Evolutionary conservation across 2,329 filamentous ascomycete genomes (phyloP), one percentile per base, ranked within the genome.

Genomic region (Emmonsiellopsis sp.): DNA sequence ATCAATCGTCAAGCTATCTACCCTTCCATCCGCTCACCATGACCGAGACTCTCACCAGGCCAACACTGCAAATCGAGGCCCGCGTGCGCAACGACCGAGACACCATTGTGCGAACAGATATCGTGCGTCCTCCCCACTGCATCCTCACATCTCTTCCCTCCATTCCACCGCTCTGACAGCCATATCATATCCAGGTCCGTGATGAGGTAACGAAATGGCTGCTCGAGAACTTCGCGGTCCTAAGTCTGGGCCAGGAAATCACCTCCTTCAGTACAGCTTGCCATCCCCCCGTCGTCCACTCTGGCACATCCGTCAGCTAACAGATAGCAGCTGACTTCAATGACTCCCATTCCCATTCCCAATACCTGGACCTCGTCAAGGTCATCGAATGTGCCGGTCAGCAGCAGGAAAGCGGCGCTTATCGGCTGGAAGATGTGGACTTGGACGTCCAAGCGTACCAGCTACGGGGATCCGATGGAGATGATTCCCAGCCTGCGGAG

Each of bases 401-500:
- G 21, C n/a, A 59, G 33, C 34, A 55, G 1, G 61, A 61, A 17
- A 62, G 62, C 14, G 62, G 61, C 14, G 56, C 61, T 45, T 60
- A 69, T 57, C 57, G 55, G 9, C 51, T 72, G 8, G 53, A 62
- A 13, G 59, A 71, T 2, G 63, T 71, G 5, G 57, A 69, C 10
- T 62, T 75, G 5, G 72, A 75, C 51, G 62, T 75, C 2, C 71
- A 75, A 51, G 67, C 68, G 2, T 76, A 74, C 58, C 61, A 65
- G 42, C 67, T 75, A 5, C 62, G 62, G 47, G 45, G 42, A 3
- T 21, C 32, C 27, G 50, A 49, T 31, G 32, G 14, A 7, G 21
- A 61, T 11, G 60, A 62, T 6, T 62, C 57, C 31, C 56, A 59
- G 53, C 36, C 52, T 17, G 57, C 32, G 52, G 57, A 61, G 10